phyloP scores from a whole-genome alignment of 768 basidiomycete genomes.

The Cystofilobasidium bisporidii region DNA sequence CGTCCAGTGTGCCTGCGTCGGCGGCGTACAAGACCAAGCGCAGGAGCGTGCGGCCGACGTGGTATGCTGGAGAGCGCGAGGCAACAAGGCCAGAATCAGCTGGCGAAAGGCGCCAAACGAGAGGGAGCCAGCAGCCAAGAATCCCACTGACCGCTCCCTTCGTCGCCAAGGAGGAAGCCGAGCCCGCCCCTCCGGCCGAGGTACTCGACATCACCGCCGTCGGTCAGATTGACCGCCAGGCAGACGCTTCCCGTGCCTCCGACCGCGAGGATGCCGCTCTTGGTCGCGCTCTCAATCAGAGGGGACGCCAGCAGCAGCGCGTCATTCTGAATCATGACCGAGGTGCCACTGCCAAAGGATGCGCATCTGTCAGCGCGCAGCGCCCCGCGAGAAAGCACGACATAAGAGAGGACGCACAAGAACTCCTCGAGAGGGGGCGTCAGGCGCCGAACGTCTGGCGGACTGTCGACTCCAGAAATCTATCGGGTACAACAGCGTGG shows the following conservation, averaged over 20 bases:
- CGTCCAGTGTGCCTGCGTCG: constrained; percentile 10
- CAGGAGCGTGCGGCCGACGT: constrained; percentile 16
- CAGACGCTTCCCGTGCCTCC: constrained; percentile 15
- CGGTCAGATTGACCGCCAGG: not conserved
- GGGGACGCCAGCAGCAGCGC: constrained; percentile 23
- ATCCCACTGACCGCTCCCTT: constrained; percentile 15
- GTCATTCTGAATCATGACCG: constrained; percentile 4
- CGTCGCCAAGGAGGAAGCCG: constrained; percentile 21
- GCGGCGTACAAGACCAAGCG: constrained; percentile 19
- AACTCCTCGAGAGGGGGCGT: not conserved
- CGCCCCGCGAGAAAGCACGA: too few species aligned
- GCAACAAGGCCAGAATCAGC: too few species aligned
- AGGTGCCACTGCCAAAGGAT: not conserved
- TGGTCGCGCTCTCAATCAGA: not conserved
- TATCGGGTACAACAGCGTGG: too few species aligned
- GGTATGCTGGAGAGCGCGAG: constrained; percentile 12
- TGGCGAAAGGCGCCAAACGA: too few species aligned
- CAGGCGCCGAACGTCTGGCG: not conserved
- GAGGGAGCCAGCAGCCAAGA: not conserved
- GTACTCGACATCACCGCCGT: not conserved
- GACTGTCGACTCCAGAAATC: not conserved
- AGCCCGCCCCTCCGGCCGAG: constrained; percentile 17
- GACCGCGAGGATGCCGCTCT: constrained; percentile 14
- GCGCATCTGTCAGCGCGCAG: too few species aligned
- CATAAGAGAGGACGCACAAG: too few species aligned